Conservation (phyloP, 2,329 filamentous ascomycete genomes). For the Botryosphaeria dothidea region DNA sequence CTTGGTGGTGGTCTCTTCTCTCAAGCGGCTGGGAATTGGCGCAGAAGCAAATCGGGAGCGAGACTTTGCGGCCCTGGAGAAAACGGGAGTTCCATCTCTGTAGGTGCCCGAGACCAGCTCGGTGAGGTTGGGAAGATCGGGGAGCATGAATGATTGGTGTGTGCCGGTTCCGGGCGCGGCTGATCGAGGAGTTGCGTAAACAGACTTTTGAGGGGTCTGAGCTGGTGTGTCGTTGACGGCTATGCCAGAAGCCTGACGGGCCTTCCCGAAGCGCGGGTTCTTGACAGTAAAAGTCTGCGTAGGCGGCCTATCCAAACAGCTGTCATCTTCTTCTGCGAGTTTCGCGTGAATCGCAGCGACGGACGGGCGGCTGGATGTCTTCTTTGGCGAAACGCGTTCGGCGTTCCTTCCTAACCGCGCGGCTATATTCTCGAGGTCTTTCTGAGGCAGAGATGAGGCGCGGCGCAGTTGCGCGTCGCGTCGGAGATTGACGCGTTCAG, state of each 20-base stretch:
- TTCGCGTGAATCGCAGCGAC: slow-evolving; percentile 59
- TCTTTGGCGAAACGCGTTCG: slow-evolving; percentile 43
- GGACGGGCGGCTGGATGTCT: slow-evolving; percentile 31
- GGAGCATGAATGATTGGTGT: slow-evolving; percentile 61
- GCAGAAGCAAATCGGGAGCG: slow-evolving; percentile 58
- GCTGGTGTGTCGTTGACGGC: slow-evolving; percentile 12
- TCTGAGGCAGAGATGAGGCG: slow-evolving; percentile 39
- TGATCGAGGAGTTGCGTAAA: slow-evolving; percentile 26
- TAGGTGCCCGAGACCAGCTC: slow-evolving; percentile 62
- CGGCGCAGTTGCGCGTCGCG: slow-evolving; percentile 49
- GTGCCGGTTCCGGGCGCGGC: slow-evolving; percentile 46
- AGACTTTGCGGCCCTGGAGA: slow-evolving; percentile 51
- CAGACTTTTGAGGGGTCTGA: slow-evolving; percentile 26
- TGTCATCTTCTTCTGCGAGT: slow-evolving; percentile 54
- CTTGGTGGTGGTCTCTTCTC: slow-evolving; percentile 20
- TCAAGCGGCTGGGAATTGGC: slow-evolving; percentile 28
- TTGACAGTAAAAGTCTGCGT: slow-evolving; percentile 44
- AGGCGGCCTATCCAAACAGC: slow-evolving; percentile 50
- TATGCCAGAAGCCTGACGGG: slow-evolving; percentile 43
- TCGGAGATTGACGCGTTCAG: slow-evolving; percentile 40
- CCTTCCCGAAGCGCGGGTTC: slow-evolving; percentile 58
- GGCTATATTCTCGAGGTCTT: slow-evolving; percentile 40
- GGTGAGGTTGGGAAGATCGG: slow-evolving; percentile 62
- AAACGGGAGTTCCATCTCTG: slow-evolving; percentile 59
- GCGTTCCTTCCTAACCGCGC: slow-evolving; percentile 38